A percentile compares a stretch with the other conserved stretches of the same genome.
phyloP scores from a whole-genome alignment of 768 basidiomycete species.

The Favolaschia claudopus region DNA sequence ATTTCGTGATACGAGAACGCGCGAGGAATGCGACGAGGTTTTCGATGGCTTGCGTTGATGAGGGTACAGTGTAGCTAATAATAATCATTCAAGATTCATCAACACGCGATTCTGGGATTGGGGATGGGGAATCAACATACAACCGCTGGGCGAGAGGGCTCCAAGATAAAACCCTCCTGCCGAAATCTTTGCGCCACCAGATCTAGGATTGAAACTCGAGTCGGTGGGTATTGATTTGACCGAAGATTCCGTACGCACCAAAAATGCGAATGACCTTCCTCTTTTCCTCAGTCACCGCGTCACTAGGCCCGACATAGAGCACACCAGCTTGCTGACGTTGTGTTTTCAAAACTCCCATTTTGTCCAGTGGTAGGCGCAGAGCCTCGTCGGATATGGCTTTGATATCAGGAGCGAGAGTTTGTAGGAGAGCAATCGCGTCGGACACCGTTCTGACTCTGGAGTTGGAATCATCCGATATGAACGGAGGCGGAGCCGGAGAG shows the following conservation, averaged over 20 bases:
- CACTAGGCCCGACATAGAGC: slow-evolving; percentile 60
- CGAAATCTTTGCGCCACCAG: slow-evolving; percentile 19
- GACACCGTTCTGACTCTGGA: slow-evolving; percentile 39
- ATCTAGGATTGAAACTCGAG: background rate
- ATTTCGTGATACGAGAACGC: slow-evolving; percentile 49
- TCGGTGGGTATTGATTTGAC: background rate
- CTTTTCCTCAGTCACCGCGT: slow-evolving; percentile 35
- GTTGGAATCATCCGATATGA: background rate
- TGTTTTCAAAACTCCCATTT: slow-evolving; percentile 56
- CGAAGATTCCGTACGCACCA: background rate
- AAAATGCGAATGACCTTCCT: slow-evolving; percentile 18
- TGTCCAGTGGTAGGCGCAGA: slow-evolving; percentile 44
- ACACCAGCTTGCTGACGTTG: slow-evolving; percentile 54
- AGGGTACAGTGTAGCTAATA: slow-evolving; percentile 57
- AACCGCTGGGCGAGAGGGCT: slow-evolving; percentile 53
- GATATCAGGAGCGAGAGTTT: slow-evolving; percentile 50
- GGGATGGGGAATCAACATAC: slow-evolving; percentile 36
- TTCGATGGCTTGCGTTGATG: slow-evolving; percentile 56
- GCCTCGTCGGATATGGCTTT: slow-evolving; percentile 43
- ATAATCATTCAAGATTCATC: slow-evolving; percentile 4
- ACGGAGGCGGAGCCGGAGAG: no score
- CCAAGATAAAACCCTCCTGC: slow-evolving; percentile 24
- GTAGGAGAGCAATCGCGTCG: slow-evolving; percentile 52
- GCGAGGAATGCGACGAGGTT: slow-evolving; percentile 37
- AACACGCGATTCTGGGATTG: background rate